Evolutionary conservation across 2,329 filamentous ascomycete species (phyloP), one percentile per base, ranked within the genome.

Genomic region (Neofusicoccum ribis): DNA sequence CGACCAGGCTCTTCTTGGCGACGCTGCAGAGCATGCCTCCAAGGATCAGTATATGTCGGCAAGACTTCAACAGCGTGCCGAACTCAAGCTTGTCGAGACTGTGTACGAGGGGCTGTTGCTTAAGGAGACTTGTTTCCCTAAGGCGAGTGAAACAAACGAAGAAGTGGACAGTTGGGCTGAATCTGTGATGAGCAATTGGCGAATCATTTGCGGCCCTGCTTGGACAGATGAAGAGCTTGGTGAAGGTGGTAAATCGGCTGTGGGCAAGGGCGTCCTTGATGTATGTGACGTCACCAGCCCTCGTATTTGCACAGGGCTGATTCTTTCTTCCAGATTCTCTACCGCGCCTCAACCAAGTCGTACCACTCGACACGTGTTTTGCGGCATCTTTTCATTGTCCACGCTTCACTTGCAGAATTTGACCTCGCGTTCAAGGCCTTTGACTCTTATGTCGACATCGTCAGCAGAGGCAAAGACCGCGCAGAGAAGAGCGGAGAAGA

Each of bases 341-440:
- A 98, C 77, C 90, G 90, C 44, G 92, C 93, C 23, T 92, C 94
- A 7, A 92, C 91, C 9, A 97, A 95, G 77, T 97, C 93, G 0
- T 99, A 95, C 73, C 95, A 99, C 78, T 99, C 95, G 1, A 96
- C 94, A 1, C 83, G 92, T 9, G 91, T 98, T 67, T 81, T 99
- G 36, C 86, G 94, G 65, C 87, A 93, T 71, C 83, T 99, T 0
- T 98, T 98, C 74, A 89, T 88, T 11, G 90, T 97, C 1, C 95
- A 99, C 76, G 83, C 94, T 17, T 87, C 92, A 2, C 83, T 97
- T 17, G 92, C 93, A 8, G 94, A 99, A 70, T 98, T 97, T 69
- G 92, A 97, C 64, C 82, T 98, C 56, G 93, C 93, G 1, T 89
- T 96, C 76, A 93, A 93, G 73, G 91, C 95, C 0, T 91, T 97